phyloP scores from a whole-genome alignment of 139 green algal species.

The Edaphochlamys debaryana region DNA sequence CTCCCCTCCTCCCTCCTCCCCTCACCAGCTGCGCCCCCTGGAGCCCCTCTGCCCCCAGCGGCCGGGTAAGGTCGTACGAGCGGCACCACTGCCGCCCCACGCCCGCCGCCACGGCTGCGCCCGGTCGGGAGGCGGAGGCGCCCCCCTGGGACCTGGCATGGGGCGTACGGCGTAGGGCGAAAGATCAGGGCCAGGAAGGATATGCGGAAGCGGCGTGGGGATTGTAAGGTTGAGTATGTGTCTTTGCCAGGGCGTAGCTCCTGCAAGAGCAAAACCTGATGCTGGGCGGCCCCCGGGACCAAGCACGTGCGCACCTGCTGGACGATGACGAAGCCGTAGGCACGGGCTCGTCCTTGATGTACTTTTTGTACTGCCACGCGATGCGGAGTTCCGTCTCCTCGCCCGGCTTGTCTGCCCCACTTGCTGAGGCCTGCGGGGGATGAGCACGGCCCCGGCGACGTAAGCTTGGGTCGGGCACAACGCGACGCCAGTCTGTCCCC shows the following conservation, averaged over 20 bases:
- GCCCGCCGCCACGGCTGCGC: constrained; percentile 47
- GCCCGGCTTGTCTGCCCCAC: no score
- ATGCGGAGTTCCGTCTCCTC: constrained; percentile 73
- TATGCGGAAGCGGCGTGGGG: no score
- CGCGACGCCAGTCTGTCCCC: no score
- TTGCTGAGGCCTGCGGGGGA: not conserved
- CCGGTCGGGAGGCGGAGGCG: not conserved
- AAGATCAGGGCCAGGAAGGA: no score
- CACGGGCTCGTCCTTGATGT: constrained; percentile 67
- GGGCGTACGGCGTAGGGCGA: no score
- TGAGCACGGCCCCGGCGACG: no score
- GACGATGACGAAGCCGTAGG: not conserved
- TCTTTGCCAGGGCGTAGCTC: no score
- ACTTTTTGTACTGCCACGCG: constrained; percentile 90
- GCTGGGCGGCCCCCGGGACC: no score
- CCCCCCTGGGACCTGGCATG: no score
- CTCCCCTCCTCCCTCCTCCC: not conserved
- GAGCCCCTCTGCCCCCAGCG: constrained; percentile 39
- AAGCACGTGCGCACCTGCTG: not conserved
- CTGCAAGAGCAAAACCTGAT: no score
- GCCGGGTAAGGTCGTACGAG: constrained; percentile 71
- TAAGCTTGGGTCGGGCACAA: no score
- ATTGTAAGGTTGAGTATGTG: no score
- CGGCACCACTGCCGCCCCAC: constrained; percentile 76
- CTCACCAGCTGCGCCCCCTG: constrained; percentile 3